Evolutionary conservation across 2,329 filamentous ascomycete species (phyloP).

Genomic region (Xylaria arbuscula): DNA sequence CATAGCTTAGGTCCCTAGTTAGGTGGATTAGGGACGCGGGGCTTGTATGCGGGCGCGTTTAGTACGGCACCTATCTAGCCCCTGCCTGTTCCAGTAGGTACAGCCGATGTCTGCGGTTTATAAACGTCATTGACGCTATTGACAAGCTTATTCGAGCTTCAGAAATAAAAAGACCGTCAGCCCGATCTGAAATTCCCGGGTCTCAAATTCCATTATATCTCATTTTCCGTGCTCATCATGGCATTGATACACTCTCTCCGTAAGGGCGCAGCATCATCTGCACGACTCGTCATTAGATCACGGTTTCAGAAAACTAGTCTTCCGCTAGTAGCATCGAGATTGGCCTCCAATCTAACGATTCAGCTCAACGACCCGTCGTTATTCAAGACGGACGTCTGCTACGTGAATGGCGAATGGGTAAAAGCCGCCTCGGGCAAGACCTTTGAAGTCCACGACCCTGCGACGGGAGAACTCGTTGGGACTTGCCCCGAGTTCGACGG

Average conservation of each 20-base stretch:
- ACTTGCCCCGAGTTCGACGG: slow-evolving; percentile 85
- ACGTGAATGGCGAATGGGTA: slow-evolving; percentile 94
- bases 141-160: slow-evolving; percentile 7
- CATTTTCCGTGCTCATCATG: slow-evolving; percentile 40
- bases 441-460: slow-evolving; percentile 89
- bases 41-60: no score
- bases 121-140: background rate
- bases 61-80: no score
- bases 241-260: slow-evolving; percentile 45
- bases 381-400: slow-evolving; percentile 83
- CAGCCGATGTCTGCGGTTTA: slow-evolving; percentile 11
- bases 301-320: slow-evolving; percentile 48
- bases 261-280: slow-evolving; percentile 40
- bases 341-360: slow-evolving; percentile 40
- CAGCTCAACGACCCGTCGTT: slow-evolving; percentile 83
- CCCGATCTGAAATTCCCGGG: background rate
- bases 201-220: background rate
- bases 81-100: background rate
- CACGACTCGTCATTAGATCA: slow-evolving; percentile 44
- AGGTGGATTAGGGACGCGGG: no score
- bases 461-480: slow-evolving; percentile 82
- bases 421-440: slow-evolving; percentile 87
- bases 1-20: no score
- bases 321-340: slow-evolving; percentile 46
- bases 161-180: background rate